Percentiles rank a stretch among this genome's conserved stretches.
Evolutionary conservation across 192 early-diverging fungal species (phyloP).

Genomic region (Diversispora eburnea): DNA sequence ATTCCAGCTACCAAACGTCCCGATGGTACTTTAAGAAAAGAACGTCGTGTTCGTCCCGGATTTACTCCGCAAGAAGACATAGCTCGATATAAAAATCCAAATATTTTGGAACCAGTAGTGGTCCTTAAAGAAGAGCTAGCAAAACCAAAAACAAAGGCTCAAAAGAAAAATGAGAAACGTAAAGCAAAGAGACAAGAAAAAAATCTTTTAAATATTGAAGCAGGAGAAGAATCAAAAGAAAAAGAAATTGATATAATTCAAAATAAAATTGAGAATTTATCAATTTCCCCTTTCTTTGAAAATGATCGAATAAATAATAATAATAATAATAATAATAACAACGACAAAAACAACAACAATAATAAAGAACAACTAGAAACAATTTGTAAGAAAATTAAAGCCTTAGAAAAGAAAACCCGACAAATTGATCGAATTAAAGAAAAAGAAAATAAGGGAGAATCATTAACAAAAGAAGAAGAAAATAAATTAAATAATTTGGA

Average conservation of each 20-base stretch:
- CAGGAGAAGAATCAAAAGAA: not conserved
- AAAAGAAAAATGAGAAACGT: slow-evolving; percentile 52
- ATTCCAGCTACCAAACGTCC: slow-evolving; percentile 61
- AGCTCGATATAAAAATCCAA: slow-evolving; percentile 54
- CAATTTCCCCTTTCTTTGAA: not conserved
- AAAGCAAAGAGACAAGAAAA: slow-evolving; percentile 41
- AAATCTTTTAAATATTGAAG: not conserved
- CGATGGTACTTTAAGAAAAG: slow-evolving; percentile 66
- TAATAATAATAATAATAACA: slow-evolving; percentile 11
- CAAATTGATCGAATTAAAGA: slow-evolving; percentile 62
- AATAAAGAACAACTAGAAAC: slow-evolving; percentile 23
- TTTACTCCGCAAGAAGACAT: slow-evolving; percentile 66
- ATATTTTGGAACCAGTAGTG: slow-evolving; percentile 40
- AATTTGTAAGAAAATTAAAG: slow-evolving; percentile 51
- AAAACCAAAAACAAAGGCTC: slow-evolving; percentile 39
- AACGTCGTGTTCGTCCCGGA: slow-evolving; percentile 66
- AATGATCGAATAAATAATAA: not conserved
- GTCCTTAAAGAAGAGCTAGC: not conserved
- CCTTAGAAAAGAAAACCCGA: slow-evolving; percentile 64
- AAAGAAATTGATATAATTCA: slow-evolving; percentile 1
- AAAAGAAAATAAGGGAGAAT: slow-evolving; percentile 44
- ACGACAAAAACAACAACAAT: slow-evolving; percentile 16
- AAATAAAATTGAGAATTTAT: not conserved
- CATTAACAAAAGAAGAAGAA: slow-evolving; percentile 53
- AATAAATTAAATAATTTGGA: slow-evolving; percentile 58